Evolutionary conservation across 1,284 basidiomycete species (phyloP).

Genomic region (Sanghuangporus weigelae): DNA sequence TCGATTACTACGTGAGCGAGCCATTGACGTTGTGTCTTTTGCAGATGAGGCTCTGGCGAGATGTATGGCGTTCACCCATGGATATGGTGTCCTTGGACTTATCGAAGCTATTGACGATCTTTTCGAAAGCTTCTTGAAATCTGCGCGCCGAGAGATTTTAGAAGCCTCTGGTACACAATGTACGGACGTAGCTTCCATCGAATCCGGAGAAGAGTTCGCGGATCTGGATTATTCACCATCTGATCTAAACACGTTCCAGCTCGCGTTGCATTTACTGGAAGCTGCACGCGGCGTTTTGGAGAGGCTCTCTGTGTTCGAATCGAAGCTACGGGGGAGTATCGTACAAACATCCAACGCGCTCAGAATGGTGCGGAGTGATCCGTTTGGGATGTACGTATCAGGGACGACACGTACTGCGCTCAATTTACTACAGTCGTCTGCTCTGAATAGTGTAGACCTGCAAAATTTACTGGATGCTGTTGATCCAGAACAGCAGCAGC

Average conservation of each 20-base stretch:
- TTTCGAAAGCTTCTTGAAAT: conserved; percentile 62
- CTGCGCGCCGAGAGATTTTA: conserved; percentile 51
- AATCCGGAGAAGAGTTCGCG: conserved; percentile 53
- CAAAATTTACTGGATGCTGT: conserved; percentile 55
- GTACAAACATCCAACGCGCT: conserved; percentile 55
- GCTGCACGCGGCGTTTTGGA: conserved; percentile 69
- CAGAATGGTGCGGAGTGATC: conserved; percentile 48
- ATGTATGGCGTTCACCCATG: conserved; percentile 79
- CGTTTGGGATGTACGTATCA: conserved; percentile 48
- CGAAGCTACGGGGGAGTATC: conserved; percentile 54
- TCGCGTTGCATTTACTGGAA: conserved; percentile 76
- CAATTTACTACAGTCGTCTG: conserved; percentile 71
- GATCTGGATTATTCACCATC: conserved; percentile 83
- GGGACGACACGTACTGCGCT: conserved; percentile 66
- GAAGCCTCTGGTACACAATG: conserved; percentile 31
- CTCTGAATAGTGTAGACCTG: conserved; percentile 76
- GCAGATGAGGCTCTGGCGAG: conserved; percentile 76
- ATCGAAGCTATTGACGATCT: conserved; percentile 70
- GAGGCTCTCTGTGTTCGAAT: conserved; percentile 63
- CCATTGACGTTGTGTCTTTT: conserved; percentile 65
- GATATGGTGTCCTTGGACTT: conserved; percentile 73
- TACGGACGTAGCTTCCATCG: conserved; percentile 29
- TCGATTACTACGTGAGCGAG: conserved; percentile 64
- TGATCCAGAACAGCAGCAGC: conserved; percentile 34
- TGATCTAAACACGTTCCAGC: conserved; percentile 84